phyloP scores from a whole-genome alignment of 2,329 filamentous ascomycete genomes.

The Elsinoe necatrix region DNA sequence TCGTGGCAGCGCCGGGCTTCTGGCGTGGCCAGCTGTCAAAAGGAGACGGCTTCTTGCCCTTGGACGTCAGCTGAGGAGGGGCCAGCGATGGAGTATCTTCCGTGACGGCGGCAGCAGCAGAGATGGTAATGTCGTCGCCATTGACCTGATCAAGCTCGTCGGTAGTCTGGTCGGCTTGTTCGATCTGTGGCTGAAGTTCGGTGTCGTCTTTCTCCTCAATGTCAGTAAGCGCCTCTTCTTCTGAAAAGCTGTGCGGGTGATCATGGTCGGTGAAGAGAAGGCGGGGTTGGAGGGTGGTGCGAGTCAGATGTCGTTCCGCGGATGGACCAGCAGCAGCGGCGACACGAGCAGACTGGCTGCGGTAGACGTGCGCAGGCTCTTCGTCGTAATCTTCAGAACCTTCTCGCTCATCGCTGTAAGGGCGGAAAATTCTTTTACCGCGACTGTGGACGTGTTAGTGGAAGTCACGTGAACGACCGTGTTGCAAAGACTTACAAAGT shows the following conservation, averaged over 20 bases:
- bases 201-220: slow-evolving; percentile 29
- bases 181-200: not conserved
- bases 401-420: slow-evolving; percentile 43
- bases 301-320: slow-evolving; percentile 48
- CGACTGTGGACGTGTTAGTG: slow-evolving; percentile 47
- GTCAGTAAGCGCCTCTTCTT: slow-evolving; percentile 50
- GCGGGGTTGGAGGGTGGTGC: slow-evolving; percentile 62
- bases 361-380: slow-evolving; percentile 30
- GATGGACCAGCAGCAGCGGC: slow-evolving; percentile 32
- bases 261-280: slow-evolving; percentile 57
- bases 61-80: not conserved
- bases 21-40: slow-evolving; percentile 63
- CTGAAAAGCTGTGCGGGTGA: slow-evolving; percentile 47
- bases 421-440: slow-evolving; percentile 69
- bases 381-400: slow-evolving; percentile 29
- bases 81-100: slow-evolving; percentile 7
- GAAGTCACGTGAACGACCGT: slow-evolving; percentile 4
- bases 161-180: slow-evolving; percentile 40
- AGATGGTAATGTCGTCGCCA: slow-evolving; percentile 3
- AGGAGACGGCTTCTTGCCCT: slow-evolving; percentile 40
- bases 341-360: slow-evolving; percentile 25
- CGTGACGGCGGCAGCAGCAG: slow-evolving; percentile 17
- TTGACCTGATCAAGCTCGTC: slow-evolving; percentile 31
- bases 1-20: slow-evolving; percentile 37
- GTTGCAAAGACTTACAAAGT: slow-evolving; percentile 57